Conservation (phyloP, 2,329 filamentous ascomycete genomes). For the Drechslerella dactyloides region DNA sequence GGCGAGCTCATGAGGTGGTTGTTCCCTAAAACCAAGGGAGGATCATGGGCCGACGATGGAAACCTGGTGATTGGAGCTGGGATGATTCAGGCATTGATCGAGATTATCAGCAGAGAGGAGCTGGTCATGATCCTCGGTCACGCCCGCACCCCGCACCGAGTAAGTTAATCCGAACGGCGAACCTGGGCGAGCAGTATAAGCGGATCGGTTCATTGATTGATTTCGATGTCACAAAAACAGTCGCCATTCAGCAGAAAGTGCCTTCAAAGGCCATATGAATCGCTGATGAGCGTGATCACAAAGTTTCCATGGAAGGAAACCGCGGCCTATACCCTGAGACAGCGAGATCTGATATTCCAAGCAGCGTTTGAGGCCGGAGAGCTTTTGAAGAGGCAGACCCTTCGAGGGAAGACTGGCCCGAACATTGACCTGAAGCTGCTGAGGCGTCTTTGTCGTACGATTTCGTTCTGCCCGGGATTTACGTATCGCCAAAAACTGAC, state of each 20-base stretch:
- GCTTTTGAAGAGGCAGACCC: slow-evolving; percentile 60
- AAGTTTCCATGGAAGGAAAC: slow-evolving; percentile 70
- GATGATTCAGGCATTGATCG: slow-evolving; percentile 55
- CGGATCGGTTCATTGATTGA: neutral
- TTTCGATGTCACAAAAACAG: slow-evolving; percentile 57
- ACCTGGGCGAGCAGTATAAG: neutral
- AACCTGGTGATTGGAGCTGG: slow-evolving; percentile 57
- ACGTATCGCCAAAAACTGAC: slow-evolving; percentile 64
- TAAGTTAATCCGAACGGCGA: slow-evolving; percentile 59
- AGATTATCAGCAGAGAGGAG: slow-evolving; percentile 69
- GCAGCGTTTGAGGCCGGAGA: slow-evolving; percentile 63
- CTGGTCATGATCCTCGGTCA: slow-evolving; percentile 70
- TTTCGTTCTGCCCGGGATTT: slow-evolving; percentile 68
- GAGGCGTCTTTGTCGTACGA: slow-evolving; percentile 63
- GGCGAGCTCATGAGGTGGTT: slow-evolving; percentile 67
- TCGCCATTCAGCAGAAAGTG: slow-evolving; percentile 68
- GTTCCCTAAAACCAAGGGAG: slow-evolving; percentile 66
- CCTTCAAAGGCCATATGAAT: slow-evolving; percentile 70
- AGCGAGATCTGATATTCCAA: slow-evolving; percentile 65
- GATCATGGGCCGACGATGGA: slow-evolving; percentile 63
- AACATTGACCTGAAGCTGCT: slow-evolving; percentile 65
- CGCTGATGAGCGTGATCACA: slow-evolving; percentile 68
- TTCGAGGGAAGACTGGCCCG: slow-evolving; percentile 58
- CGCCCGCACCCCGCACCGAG: slow-evolving; percentile 68
- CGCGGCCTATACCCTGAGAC: slow-evolving; percentile 65